Percentiles rank a stretch among this genome's conserved stretches.
phyloP scores from a whole-genome alignment of 1,284 basidiomycete genomes.

The Sphaerobolus stellatus region DNA sequence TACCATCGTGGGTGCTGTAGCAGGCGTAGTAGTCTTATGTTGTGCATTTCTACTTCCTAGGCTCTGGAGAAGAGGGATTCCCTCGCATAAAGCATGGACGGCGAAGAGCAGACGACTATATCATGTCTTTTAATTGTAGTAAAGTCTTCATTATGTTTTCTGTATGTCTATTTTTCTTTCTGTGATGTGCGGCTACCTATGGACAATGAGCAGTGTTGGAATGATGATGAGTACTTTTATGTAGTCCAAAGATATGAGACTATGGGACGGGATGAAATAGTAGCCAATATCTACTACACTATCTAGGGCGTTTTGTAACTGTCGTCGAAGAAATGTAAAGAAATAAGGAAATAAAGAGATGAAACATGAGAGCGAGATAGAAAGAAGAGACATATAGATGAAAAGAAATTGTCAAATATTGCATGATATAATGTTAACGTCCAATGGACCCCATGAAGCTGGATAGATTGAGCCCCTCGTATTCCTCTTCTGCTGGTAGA shows the following conservation, averaged over 20 bases:
- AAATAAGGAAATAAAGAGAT: slow-evolving; percentile 5
- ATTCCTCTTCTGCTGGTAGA: slow-evolving; percentile 86
- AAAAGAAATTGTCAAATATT: background rate
- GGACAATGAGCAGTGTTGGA: background rate
- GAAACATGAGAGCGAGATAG: slow-evolving; percentile 2
- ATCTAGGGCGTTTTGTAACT: slow-evolving; percentile 4
- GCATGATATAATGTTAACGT: slow-evolving; percentile 22
- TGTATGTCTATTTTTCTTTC: background rate
- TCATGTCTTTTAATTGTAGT: slow-evolving; percentile 1
- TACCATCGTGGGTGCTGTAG: slow-evolving; percentile 6
- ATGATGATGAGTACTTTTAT: background rate
- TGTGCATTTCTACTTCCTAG: slow-evolving; percentile 9
- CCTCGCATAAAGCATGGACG: slow-evolving; percentile 9
- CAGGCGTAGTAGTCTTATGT: slow-evolving; percentile 1
- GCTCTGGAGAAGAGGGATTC: slow-evolving; percentile 12
- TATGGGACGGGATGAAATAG: background rate
- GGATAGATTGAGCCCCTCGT: slow-evolving; percentile 80
- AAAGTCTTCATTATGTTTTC: background rate
- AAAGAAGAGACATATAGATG: background rate
- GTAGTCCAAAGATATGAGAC: background rate
- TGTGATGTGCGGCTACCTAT: slow-evolving; percentile 1
- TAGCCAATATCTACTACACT: slow-evolving; percentile 1
- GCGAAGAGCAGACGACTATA: slow-evolving; percentile 4
- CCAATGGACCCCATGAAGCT: slow-evolving; percentile 80
- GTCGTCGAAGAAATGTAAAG: background rate